A percentile compares a stretch with the other conserved stretches of the same genome.
Evolutionary conservation across 495 filamentous ascomycete genomes (phyloP).

Genomic region (Penicillium canariense): DNA sequence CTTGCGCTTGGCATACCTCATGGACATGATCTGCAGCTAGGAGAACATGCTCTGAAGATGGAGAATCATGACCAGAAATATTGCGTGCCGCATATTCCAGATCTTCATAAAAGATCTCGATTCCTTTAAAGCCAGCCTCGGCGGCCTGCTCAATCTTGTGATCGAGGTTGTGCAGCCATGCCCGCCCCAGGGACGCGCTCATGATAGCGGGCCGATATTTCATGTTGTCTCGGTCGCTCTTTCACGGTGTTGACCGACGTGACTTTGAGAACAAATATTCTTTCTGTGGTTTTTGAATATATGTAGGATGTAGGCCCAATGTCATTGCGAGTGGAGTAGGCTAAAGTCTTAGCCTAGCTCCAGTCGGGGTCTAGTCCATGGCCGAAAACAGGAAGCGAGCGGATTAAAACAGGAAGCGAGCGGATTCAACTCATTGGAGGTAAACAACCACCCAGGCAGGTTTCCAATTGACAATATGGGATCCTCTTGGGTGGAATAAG

Average conservation of each 20-base stretch:
- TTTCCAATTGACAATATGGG: too few relatives aligned
- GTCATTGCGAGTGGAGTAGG: background rate
- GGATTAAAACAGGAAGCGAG: background rate
- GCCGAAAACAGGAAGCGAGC: background rate
- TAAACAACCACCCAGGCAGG: too few relatives aligned
- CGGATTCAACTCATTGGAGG: background rate
- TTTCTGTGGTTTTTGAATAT: background rate
- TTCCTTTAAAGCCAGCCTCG: conserved; percentile 57
- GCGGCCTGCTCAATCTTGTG: conserved; percentile 61
- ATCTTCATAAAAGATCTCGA: conserved; percentile 76
- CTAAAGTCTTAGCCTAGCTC: conserved; percentile 7
- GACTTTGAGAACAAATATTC: background rate
- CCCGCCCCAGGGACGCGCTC: conserved; percentile 57
- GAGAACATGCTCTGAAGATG: conserved; percentile 43
- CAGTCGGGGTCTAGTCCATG: background rate
- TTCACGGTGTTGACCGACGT: background rate
- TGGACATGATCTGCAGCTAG: conserved; percentile 47
- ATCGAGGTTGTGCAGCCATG: conserved; percentile 55
- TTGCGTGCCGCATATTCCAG: conserved; percentile 51
- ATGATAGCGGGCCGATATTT: conserved; percentile 20
- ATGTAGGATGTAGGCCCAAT: background rate
- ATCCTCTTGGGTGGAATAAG: too few relatives aligned
- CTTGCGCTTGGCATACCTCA: conserved; percentile 15
- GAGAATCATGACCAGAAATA: conserved; percentile 9
- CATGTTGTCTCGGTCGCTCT: background rate